phyloP scores from a whole-genome alignment of 768 basidiomycete species.

The Lactarius evosmus region DNA sequence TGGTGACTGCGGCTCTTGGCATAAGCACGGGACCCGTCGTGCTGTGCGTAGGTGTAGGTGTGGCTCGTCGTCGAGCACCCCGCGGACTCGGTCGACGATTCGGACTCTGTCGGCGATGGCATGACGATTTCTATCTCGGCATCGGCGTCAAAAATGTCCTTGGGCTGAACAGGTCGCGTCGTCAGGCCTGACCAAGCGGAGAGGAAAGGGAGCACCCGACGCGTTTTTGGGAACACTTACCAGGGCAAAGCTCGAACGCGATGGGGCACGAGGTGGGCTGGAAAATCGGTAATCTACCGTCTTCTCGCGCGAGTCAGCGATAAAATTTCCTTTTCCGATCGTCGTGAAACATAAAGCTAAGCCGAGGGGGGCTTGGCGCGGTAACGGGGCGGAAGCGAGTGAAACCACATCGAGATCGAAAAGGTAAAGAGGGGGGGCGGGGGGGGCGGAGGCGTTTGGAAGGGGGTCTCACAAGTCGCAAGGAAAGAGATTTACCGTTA shows the following conservation, averaged over 20 bases:
- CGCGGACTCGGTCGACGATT: slow-evolving; percentile 4
- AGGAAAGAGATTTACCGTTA: slow-evolving; percentile 21
- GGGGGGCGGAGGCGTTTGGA: background rate
- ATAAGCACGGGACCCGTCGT: background rate
- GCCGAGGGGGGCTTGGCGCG: too few relatives aligned
- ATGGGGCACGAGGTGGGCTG: slow-evolving; percentile 15
- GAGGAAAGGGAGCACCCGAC: too few relatives aligned
- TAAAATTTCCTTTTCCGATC: slow-evolving; percentile 1
- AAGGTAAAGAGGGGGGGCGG: background rate
- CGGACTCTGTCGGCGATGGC: slow-evolving; percentile 14
- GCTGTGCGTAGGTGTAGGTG: background rate
- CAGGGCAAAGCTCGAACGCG: slow-evolving; percentile 28
- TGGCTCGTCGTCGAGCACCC: background rate
- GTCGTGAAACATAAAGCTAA: background rate
- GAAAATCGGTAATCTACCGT: slow-evolving; percentile 26
- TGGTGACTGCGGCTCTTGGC: background rate
- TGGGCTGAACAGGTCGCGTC: slow-evolving; percentile 15
- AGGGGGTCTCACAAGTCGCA: too few relatives aligned
- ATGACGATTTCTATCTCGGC: slow-evolving; percentile 27
- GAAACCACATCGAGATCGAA: background rate
- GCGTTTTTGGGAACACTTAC: slow-evolving; percentile 10
- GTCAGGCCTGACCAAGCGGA: too few relatives aligned
- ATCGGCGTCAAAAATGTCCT: slow-evolving; percentile 24
- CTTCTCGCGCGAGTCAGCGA: slow-evolving; percentile 15
- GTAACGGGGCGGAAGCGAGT: background rate